A percentile compares a stretch with the other conserved stretches of the same genome.
Conservation (phyloP, 805 yeast genomes). For the Schwanniomyces pseudopolymorphus region DNA sequence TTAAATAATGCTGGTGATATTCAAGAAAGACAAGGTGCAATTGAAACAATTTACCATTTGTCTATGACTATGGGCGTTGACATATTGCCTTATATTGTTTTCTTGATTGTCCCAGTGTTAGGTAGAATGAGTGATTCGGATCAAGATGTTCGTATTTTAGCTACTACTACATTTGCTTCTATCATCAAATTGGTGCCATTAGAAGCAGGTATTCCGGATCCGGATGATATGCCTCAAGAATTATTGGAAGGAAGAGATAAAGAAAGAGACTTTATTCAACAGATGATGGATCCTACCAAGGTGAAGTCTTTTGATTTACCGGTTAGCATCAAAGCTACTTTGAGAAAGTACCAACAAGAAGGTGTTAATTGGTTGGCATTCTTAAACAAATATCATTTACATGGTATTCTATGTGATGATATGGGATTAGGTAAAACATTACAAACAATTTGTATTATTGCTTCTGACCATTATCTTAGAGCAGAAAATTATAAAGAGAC, state of each 20-base stretch:
- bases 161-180: constrained; percentile 95
- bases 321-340: constrained; percentile 85
- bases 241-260: constrained; percentile 85
- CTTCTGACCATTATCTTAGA: constrained; percentile 91
- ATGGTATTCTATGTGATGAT: constrained; percentile 98
- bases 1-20: constrained; percentile 71
- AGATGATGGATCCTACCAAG: constrained; percentile 96
- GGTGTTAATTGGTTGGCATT: constrained; percentile 99
- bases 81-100: constrained; percentile 91
- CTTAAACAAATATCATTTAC: constrained; percentile 89
- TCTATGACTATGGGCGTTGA: constrained; percentile 82
- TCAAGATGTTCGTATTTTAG: constrained; percentile 79
- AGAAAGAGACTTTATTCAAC: constrained; percentile 91
- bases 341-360: constrained; percentile 94
- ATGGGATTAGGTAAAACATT: constrained; percentile 98
- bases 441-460: constrained; percentile 94
- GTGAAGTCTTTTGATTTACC: constrained; percentile 87
- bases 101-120: constrained; percentile 90
- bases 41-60: constrained; percentile 86
- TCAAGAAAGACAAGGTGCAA: constrained; percentile 85
- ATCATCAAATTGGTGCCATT: constrained; percentile 93
- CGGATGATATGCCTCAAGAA: constrained; percentile 83
- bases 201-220: constrained; percentile 97
- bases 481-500: constrained; percentile 66
- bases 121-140: constrained; percentile 98